phyloP scores from a whole-genome alignment of 1,139 yeast genomes.

The Komagataea norvegica region DNA sequence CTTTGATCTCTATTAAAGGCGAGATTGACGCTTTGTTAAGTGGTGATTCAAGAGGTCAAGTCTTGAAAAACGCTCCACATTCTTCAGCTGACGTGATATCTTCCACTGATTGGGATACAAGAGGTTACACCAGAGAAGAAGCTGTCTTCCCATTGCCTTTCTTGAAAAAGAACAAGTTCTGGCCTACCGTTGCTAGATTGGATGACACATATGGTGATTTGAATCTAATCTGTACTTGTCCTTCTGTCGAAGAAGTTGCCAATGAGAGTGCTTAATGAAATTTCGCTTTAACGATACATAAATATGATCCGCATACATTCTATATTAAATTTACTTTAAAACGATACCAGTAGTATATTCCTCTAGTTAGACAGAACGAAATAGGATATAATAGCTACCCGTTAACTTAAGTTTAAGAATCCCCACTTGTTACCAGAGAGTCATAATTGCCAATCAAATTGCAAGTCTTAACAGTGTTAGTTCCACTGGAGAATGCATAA shows the following conservation, averaged over 20 bases:
- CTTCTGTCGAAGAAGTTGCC: constrained; percentile 52
- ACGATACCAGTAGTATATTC: too few relatives aligned
- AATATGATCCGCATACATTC: not conserved
- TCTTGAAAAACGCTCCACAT: constrained; percentile 90
- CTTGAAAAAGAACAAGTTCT: constrained; percentile 72
- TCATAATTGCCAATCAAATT: constrained; percentile 41
- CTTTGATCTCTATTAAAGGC: constrained; percentile 74
- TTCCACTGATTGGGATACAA: constrained; percentile 62
- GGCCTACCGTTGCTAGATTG: constrained; percentile 92
- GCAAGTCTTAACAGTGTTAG: constrained; percentile 35
- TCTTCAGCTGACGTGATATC: constrained; percentile 73
- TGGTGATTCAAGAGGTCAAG: constrained; percentile 63
- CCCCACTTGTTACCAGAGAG: constrained; percentile 1
- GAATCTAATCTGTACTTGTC: constrained; percentile 92
- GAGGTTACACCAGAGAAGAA: constrained; percentile 88
- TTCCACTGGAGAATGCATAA: constrained; percentile 41
- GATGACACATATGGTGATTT: constrained; percentile 94
- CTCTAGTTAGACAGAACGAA: too few relatives aligned
- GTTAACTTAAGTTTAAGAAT: too few relatives aligned
- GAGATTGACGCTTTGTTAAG: constrained; percentile 77
- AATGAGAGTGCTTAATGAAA: too few relatives aligned
- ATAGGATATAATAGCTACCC: too few relatives aligned
- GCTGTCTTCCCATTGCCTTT: constrained; percentile 88
- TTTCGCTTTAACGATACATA: too few relatives aligned
- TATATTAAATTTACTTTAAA: not conserved